phyloP scores from a whole-genome alignment of 495 filamentous ascomycete genomes.

The Pyrenula massariospora region DNA sequence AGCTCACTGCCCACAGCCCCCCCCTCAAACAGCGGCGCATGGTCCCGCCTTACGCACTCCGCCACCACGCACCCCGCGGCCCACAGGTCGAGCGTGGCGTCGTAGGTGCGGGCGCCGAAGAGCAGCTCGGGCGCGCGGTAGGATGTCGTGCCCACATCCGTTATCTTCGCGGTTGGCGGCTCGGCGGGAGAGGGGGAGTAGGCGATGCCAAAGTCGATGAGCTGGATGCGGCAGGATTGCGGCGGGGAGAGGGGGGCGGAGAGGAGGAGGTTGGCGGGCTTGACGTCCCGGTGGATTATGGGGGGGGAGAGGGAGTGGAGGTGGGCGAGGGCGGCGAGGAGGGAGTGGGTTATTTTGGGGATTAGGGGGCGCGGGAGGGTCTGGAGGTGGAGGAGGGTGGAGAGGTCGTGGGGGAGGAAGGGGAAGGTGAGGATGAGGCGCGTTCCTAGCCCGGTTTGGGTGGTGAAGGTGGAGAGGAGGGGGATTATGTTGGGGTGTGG shows the following conservation, averaged over 20 bases:
- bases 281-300: conserved; percentile 89
- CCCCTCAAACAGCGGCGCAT: conserved; percentile 63
- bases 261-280: conserved; percentile 81
- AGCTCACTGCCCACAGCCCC: conserved; percentile 87
- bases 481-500: conserved; percentile 43
- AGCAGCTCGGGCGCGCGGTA: conserved; percentile 87
- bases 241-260: conserved; percentile 63
- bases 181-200: conserved; percentile 44
- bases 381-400: conserved; percentile 40
- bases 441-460: conserved; percentile 51
- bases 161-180: conserved; percentile 50
- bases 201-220: conserved; percentile 88
- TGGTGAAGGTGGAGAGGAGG: conserved; percentile 49
- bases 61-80: conserved; percentile 75
- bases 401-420: conserved; percentile 63
- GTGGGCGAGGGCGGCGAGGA: conserved; percentile 62
- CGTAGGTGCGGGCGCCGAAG: conserved; percentile 72
- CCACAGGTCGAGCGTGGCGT: conserved; percentile 71
- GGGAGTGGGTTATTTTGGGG: conserved; percentile 41
- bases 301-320: conserved; percentile 54
- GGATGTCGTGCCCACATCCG: conserved; percentile 84
- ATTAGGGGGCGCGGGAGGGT: conserved; percentile 31
- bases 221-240: conserved; percentile 30
- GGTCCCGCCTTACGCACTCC: conserved; percentile 34
- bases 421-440: conserved; percentile 73